These are phyloP conservation scores for Fraxinus quadrangulata DNA, from an alignment of 257 asterid species.

Conservation along the genomic window DNA sequence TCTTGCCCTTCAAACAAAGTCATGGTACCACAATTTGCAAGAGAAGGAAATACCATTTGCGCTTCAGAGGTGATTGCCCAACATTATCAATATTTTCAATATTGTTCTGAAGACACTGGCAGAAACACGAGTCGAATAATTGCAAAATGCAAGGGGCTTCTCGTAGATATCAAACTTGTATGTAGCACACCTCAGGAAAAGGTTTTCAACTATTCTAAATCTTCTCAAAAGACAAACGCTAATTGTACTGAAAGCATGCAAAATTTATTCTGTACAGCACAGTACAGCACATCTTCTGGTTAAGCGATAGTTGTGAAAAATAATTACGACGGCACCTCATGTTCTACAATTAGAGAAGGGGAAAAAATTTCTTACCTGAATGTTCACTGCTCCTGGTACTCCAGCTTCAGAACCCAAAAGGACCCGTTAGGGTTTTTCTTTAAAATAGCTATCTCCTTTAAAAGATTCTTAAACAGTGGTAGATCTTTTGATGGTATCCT, in stretches of 20 bases:
- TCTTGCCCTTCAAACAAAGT: background rate
- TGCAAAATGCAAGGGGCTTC: background rate
- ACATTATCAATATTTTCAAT: background rate
- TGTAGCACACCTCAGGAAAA: background rate
- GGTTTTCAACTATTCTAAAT: background rate
- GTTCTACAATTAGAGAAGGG: background rate
- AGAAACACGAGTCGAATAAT: background rate
- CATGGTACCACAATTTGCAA: background rate
- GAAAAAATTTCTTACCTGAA: background rate
- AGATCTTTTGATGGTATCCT: conserved; percentile 79
- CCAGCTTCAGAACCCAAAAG: conserved; percentile 77
- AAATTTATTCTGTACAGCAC: background rate
- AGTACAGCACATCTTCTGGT: background rate
- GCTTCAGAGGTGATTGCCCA: background rate
- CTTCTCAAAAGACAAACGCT: background rate
- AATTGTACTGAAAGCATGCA: background rate
- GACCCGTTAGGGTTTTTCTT: conserved; percentile 68
- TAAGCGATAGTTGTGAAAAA: background rate
- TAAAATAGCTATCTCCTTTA: conserved; percentile 85
- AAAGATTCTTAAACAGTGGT: conserved; percentile 81
- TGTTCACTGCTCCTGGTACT: conserved; percentile 53
- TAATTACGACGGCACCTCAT: background rate
- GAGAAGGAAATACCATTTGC: background rate
- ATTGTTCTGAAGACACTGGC: background rate
- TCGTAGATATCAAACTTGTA: background rate